Conservation (phyloP, 176 grass and related monocot species). For the Triticum aestivum region DNA sequence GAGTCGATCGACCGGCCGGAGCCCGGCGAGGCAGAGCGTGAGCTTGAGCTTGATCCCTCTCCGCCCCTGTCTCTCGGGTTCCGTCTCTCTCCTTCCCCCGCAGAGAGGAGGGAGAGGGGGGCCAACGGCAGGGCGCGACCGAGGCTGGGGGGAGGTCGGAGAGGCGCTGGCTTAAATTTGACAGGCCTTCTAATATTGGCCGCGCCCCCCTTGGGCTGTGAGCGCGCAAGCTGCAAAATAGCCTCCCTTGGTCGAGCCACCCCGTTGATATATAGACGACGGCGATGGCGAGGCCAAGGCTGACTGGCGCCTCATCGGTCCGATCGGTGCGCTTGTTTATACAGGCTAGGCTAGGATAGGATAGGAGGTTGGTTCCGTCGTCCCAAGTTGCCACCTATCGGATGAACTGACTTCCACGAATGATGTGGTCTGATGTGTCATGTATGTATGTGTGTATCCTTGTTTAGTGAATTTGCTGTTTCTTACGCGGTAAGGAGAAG, state of each 20-base stretch:
- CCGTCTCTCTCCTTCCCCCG: conserved; percentile 16
- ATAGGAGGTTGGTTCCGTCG: not conserved
- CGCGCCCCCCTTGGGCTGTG: not conserved
- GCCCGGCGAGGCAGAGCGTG: not conserved
- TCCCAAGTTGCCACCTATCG: no score
- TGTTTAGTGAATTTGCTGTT: no score
- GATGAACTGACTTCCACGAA: no score
- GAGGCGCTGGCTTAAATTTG: conserved; percentile 31
- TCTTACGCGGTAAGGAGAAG: no score
- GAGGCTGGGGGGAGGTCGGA: not conserved
- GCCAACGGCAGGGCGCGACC: conserved; percentile 15
- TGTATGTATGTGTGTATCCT: no score
- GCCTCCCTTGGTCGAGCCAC: not conserved
- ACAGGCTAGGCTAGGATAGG: not conserved
- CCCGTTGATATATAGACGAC: conserved; percentile 13
- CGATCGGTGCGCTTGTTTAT: not conserved
- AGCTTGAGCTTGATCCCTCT: not conserved
- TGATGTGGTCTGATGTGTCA: no score
- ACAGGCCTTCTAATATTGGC: conserved; percentile 39
- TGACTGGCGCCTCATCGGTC: not conserved
- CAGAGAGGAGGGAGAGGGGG: conserved; percentile 14
- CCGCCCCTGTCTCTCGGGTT: not conserved
- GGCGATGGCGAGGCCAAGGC: not conserved
- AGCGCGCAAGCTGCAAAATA: conserved; percentile 29
- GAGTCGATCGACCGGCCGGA: not conserved